Base-by-base conservation (phyloP, 345 rosid species). In the Jatropha curcas region DNA sequence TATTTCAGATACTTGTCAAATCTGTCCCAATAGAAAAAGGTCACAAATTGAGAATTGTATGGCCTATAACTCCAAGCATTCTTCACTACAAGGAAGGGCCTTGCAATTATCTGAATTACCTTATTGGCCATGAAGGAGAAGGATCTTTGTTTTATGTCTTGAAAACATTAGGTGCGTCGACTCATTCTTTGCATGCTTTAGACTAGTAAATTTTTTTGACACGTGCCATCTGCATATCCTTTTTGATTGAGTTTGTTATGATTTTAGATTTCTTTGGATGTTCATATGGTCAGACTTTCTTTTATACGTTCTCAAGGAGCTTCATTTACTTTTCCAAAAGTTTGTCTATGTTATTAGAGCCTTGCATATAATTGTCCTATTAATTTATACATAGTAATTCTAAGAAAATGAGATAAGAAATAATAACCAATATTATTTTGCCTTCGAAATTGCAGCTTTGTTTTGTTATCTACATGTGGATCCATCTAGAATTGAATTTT, bases 21-120 rank as follows among this genome's bases (percentile, higher is more conserved):
- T 73, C 87, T 72, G 87, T 94, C 79, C 98, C 98, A 52, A 86
- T 94, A 60, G 83, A 87, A 78, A 72, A 92, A 83, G 97, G 97
- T 73, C 92, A 94, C 81, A 92, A 83, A 72, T 74, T 94, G 72
- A 81, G 80, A 51, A 79, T 94, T 62, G 64, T 71, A 31, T 94
- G 98, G 98, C 98, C 98, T 43, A 82, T 94, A 33, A 81, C 94
- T 71, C 94, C 97, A 17, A 84, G 90, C 71, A 92, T 92, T 88
- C 85, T 62, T 74, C 88, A 80, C 71, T 94, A 92, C 76, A 88
- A 86, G 79, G 97, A 94, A 83, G 94, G 83, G 70, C 94, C 96
- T 61, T 74, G 92, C 86, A 87, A 67, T 77, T 94, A 94, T 87
- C 91, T 94, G 75, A 83, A 86, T 73, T 93, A 94, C 77, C 90